Evolutionary conservation across 2,329 filamentous ascomycete genomes (phyloP).

Genomic region (Sphaerulina vaccinii): DNA sequence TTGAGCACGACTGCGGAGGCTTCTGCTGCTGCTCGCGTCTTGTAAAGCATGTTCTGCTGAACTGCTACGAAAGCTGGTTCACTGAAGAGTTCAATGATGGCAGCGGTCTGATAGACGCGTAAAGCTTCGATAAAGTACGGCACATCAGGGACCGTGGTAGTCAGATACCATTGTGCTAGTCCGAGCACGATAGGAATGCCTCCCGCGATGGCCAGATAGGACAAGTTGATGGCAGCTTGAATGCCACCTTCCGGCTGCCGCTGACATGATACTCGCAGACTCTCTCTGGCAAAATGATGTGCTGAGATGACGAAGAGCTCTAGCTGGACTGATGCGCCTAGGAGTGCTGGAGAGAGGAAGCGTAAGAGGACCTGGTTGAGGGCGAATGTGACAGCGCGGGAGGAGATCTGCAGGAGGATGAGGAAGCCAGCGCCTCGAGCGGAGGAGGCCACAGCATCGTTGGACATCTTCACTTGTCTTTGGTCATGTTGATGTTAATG

Average conservation of each 20-base stretch:
- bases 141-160: slow-evolving; percentile 51
- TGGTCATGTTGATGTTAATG: not conserved
- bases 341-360: slow-evolving; percentile 77
- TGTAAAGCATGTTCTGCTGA: slow-evolving; percentile 77
- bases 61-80: slow-evolving; percentile 89
- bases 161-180: slow-evolving; percentile 68
- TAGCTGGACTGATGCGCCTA: slow-evolving; percentile 84
- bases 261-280: slow-evolving; percentile 85
- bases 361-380: slow-evolving; percentile 90
- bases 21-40: slow-evolving; percentile 77
- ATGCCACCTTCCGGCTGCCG: slow-evolving; percentile 55
- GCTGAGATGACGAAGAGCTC: slow-evolving; percentile 90
- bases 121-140: slow-evolving; percentile 64
- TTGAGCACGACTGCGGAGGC: slow-evolving; percentile 75
- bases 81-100: slow-evolving; percentile 71
- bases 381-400: slow-evolving; percentile 83
- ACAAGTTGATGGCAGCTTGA: slow-evolving; percentile 84
- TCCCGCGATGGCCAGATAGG: slow-evolving; percentile 72
- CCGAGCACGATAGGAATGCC: slow-evolving; percentile 58
- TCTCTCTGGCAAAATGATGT: slow-evolving; percentile 93
- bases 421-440: slow-evolving; percentile 78
- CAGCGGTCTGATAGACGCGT: slow-evolving; percentile 56
- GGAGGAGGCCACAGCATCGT: slow-evolving; percentile 43
- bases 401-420: slow-evolving; percentile 81
- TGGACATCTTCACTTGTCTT: slow-evolving; percentile 28